Base-by-base conservation (phyloP, 352 stramenopile species). In the Lagenidium giganteum region DNA sequence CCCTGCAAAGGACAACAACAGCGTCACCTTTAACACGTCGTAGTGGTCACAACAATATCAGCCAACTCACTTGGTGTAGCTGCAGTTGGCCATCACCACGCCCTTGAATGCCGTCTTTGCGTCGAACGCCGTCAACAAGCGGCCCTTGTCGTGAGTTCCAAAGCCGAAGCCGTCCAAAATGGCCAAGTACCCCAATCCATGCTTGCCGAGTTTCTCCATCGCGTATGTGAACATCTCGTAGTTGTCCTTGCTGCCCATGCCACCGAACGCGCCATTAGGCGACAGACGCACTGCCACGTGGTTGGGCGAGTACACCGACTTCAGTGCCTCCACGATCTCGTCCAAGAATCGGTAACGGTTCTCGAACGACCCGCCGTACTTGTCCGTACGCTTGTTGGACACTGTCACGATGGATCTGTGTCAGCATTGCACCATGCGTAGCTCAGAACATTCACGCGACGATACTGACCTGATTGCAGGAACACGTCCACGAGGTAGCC, bases 401-500 rank as follows among this genome's bases (percentile, higher is more conserved):
- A n/a, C 29, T 59, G 31, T 57, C 54, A 43, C 83, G 62, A 8
- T 94, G 54, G 52, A 92, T 89, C 45, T 89, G 60, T 47, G n/a
- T n/a, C n/a, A n/a, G n/a, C n/a, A n/a, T n/a, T n/a, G n/a, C n/a
- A n/a, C n/a, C n/a, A n/a, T n/a, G n/a, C n/a, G n/a, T n/a, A n/a
- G n/a, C n/a, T n/a, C n/a, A n/a, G n/a, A n/a, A n/a, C n/a, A n/a
- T n/a, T n/a, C n/a, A n/a, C n/a, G n/a, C n/a, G n/a, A n/a, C n/a
- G n/a, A n/a, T n/a, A n/a, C n/a, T n/a, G n/a, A n/a, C n/a, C n/a
- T n/a, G n/a, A n/a, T n/a, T 95, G 76, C n/a, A n/a, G n/a, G n/a
- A n/a, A n/a, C n/a, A n/a, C n/a, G n/a, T n/a, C n/a, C 42, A 96
- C 50, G 17, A 96, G 57, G 46, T 96, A 96, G 13, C 84, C 85